phyloP scores from a whole-genome alignment of 305 asterid species.

The Rubia tinctorum region DNA sequence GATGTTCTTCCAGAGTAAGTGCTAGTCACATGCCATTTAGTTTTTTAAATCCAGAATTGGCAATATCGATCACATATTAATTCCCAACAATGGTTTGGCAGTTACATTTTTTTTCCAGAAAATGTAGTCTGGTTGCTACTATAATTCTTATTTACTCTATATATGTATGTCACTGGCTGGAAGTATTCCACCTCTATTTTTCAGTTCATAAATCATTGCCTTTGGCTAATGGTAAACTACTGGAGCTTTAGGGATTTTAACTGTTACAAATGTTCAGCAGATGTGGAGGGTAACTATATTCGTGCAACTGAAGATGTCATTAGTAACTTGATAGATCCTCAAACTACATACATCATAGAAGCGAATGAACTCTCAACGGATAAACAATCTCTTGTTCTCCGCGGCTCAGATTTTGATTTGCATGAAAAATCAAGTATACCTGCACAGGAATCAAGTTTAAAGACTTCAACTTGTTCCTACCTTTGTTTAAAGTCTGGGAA shows the following conservation, averaged over 20 bases:
- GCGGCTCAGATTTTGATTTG: constrained; percentile 49
- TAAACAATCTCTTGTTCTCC: constrained; percentile 53
- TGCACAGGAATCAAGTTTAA: constrained; percentile 38
- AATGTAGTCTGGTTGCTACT: background rate
- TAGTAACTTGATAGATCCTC: constrained; percentile 63
- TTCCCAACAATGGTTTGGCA: too few relatives aligned
- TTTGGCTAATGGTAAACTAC: background rate
- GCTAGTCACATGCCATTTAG: background rate
- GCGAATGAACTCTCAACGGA: constrained; percentile 42
- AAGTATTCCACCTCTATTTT: background rate
- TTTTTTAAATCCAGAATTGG: background rate
- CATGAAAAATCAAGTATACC: constrained; percentile 40
- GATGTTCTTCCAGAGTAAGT: background rate
- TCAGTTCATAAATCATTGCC: background rate
- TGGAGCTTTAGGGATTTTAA: constrained; percentile 20
- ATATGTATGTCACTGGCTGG: background rate
- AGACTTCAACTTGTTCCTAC: constrained; percentile 54
- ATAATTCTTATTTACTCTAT: too few relatives aligned
- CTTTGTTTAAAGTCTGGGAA: constrained; percentile 45
- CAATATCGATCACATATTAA: background rate
- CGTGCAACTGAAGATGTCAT: constrained; percentile 59
- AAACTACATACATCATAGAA: constrained; percentile 64
- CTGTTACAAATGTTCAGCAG: constrained; percentile 34
- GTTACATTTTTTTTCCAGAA: background rate
- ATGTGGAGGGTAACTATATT: constrained; percentile 48